phyloP scores from a whole-genome alignment of 208 protist species.

The Acanthamoeba lenticulata region DNA sequence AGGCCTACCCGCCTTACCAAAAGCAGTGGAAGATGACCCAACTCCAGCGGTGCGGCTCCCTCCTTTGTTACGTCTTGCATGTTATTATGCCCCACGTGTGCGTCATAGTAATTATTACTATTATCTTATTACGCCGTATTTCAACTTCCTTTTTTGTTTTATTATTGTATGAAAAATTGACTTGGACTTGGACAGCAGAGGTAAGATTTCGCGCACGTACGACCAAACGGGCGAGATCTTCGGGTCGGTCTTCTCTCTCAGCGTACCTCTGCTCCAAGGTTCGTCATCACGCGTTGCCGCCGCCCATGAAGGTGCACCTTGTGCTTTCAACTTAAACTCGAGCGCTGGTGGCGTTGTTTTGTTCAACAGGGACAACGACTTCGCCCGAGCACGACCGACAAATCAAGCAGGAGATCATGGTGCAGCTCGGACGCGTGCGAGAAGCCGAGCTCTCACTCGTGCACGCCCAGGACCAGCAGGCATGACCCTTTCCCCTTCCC shows the following conservation, averaged over 20 bases:
- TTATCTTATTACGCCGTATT: background rate
- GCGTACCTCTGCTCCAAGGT: background rate
- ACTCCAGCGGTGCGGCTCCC: background rate
- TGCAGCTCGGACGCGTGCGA: background rate
- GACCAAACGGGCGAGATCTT: slow-evolving; percentile 3
- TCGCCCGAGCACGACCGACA: background rate
- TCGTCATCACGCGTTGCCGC: no score
- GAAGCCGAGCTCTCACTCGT: background rate
- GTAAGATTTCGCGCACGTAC: background rate
- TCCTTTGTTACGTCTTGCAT: background rate
- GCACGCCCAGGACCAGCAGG: background rate
- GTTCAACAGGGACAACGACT: background rate
- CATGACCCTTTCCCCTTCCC: no score
- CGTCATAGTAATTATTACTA: no score
- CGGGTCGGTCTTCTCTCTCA: background rate
- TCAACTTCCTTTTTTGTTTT: background rate
- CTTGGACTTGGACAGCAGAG: background rate
- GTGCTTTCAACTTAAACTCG: background rate
- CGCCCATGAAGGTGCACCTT: background rate
- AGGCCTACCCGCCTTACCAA: background rate
- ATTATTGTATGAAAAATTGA: no score
- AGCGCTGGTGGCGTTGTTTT: background rate
- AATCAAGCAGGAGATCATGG: background rate
- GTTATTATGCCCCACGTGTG: no score
- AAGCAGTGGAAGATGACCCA: background rate